Evolutionary conservation across 768 basidiomycete species (phyloP), one percentile per base, ranked within the genome.

Genomic region (Mycena floridula): DNA sequence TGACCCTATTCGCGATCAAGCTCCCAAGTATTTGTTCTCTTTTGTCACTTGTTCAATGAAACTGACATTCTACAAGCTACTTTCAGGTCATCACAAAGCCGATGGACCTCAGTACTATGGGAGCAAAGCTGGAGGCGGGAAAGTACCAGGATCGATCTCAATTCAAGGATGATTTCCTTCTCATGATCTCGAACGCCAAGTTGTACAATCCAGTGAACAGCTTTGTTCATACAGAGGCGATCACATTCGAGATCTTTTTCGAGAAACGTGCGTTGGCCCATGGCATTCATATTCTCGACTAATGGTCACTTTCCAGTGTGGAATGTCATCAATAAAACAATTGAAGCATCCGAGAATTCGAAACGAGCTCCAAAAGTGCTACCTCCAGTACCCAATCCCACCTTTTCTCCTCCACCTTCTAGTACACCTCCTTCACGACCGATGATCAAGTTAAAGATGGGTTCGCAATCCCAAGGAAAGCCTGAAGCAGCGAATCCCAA

Each of bases 101-200:
- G 1, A 97, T 99, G 90, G 96, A 99, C 58, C 71, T 98, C 15
- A 82, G 83, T 42, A 92, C 93, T 0, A 87, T 95, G 72, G 70
- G 74, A 22, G 85, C 85, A 27, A 97, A 95, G 60, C 67, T 98
- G 9, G 83, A 88, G 54, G 81, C 77, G 45, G 92, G 93, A 5
- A 76, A 85, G 64, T 98, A 97, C 67, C 76, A 80, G 49, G 81
- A 88, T 54, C 81, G 92, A 8, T 81, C 83, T 54, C 84, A 74
- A 12, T 95, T 98, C 60, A 82, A 84, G 50, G 70, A 76, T 22
- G 96, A 99, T 61, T 86, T 98, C 62, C 79, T 74, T 46, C 76
- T 95, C 43, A 91, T 98, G 82, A 77, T 92, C 38, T 59, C 68
- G 37, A 99, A 99, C 55, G 89, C 92, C 18, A 86, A 87, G 58